phyloP scores from a whole-genome alignment of 2,329 filamentous ascomycete genomes.

The Eutypa lata region DNA sequence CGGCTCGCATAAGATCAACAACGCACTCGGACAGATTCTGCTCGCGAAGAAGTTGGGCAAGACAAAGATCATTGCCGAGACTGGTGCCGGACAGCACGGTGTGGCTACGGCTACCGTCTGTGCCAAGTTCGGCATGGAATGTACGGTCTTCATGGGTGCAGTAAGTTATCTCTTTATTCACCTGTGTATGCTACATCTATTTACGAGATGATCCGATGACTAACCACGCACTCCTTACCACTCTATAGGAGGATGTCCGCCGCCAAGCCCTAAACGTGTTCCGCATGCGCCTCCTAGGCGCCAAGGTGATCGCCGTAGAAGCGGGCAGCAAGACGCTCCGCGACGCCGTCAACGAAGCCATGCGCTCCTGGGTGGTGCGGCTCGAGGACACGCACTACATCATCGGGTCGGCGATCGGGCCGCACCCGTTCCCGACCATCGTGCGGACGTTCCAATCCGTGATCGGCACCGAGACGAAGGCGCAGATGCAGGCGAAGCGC shows the following conservation, averaged over 20 bases:
- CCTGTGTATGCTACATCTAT: neutral
- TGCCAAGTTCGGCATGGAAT: constrained; percentile 97
- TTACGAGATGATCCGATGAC: neutral
- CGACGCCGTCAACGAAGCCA: constrained; percentile 90
- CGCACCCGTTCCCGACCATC: constrained; percentile 96
- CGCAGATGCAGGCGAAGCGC: constrained; percentile 79
- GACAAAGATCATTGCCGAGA: constrained; percentile 96
- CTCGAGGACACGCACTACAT: constrained; percentile 97
- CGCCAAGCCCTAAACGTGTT: constrained; percentile 97
- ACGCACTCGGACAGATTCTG: constrained; percentile 89
- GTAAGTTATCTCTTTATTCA: constrained; percentile 31
- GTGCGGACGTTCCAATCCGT: constrained; percentile 97
- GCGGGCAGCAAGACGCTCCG: constrained; percentile 80
- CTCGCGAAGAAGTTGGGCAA: constrained; percentile 85
- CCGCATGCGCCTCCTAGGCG: constrained; percentile 93
- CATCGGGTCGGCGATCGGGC: constrained; percentile 94
- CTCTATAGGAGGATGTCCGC: constrained; percentile 76
- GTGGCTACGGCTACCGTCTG: constrained; percentile 97
- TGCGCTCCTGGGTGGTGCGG: constrained; percentile 90
- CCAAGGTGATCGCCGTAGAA: constrained; percentile 88
- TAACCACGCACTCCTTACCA: too few species aligned
- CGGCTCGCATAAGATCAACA: constrained; percentile 99
- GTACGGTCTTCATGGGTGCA: constrained; percentile 96
- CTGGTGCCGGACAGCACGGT: constrained; percentile 94
- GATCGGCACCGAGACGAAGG: constrained; percentile 91